These are phyloP conservation scores for Exobasidium cylindrosporum DNA, from an alignment of 1,284 basidiomycete genomes.

Conservation along the genomic window DNA sequence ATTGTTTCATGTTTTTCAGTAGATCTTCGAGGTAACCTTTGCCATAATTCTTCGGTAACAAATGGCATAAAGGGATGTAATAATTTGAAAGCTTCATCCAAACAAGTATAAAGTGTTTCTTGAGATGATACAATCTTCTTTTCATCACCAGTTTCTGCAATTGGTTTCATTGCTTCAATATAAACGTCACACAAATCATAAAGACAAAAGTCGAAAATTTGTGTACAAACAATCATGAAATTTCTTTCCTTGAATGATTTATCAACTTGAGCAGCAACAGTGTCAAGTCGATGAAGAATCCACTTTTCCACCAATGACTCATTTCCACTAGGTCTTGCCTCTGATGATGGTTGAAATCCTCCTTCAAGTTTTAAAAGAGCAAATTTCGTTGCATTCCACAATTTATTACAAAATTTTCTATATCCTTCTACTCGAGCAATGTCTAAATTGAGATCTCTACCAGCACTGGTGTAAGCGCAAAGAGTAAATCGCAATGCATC, in stretches of 20 bases:
- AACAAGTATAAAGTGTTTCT: constrained; percentile 91
- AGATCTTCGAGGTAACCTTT: constrained; percentile 80
- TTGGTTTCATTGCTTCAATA: constrained; percentile 90
- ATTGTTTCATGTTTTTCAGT: constrained; percentile 81
- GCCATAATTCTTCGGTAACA: constrained; percentile 98
- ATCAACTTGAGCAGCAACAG: constrained; percentile 75
- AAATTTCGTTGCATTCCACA: constrained; percentile 99
- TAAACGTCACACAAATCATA: constrained; percentile 98
- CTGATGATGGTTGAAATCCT: constrained; percentile 40
- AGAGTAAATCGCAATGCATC: constrained; percentile 93
- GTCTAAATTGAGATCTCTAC: constrained; percentile 63
- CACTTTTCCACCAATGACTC: constrained; percentile 92
- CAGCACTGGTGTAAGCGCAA: constrained; percentile 83
- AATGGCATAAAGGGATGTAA: constrained; percentile 99
- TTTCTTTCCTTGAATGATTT: constrained; percentile 73
- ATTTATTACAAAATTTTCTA: constrained; percentile 98
- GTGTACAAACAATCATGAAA: constrained; percentile 85
- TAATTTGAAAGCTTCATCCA: constrained; percentile 83
- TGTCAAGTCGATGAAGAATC: constrained; percentile 91
- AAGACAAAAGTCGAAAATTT: constrained; percentile 91
- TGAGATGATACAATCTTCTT: constrained; percentile 78
- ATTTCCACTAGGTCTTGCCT: constrained; percentile 71
- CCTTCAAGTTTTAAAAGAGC: constrained; percentile 60
- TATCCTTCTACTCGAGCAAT: constrained; percentile 97
- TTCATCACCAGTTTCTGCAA: constrained; percentile 66